Conservation (phyloP, 371 early-diverging fungal species). For the Massospora cicadina region DNA sequence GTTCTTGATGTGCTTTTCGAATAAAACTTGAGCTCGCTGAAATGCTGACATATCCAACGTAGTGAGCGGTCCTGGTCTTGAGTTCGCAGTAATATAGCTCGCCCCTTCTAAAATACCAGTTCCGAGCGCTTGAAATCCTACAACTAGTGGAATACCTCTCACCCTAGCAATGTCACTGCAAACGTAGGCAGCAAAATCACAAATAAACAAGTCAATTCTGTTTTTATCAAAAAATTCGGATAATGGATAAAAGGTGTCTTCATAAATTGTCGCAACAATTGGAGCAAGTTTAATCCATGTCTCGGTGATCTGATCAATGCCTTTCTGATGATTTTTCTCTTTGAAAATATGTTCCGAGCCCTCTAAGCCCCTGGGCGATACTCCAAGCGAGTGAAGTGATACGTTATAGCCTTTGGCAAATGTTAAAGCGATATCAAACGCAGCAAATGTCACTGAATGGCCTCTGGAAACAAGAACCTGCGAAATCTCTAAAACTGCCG, state of each 20-base stretch:
- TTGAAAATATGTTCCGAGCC: not conserved
- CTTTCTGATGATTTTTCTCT: not conserved
- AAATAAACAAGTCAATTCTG: not conserved
- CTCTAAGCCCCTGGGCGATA: not conserved
- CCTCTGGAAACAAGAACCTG: not conserved
- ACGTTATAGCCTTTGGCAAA: not conserved
- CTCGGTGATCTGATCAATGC: too few relatives aligned
- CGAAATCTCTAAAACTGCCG: not conserved
- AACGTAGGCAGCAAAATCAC: not conserved
- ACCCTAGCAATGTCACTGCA: not conserved
- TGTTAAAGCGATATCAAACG: not conserved
- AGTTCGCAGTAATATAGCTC: not conserved
- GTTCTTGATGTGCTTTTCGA: not conserved
- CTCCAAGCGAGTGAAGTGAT: not conserved
- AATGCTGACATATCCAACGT: not conserved
- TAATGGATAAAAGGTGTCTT: not conserved
- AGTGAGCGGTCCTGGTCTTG: not conserved
- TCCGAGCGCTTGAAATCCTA: not conserved
- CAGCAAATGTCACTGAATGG: not conserved
- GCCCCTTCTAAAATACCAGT: not conserved
- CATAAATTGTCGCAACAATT: not conserved
- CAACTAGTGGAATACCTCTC: not conserved
- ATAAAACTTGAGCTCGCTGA: not conserved
- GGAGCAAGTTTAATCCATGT: not conserved
- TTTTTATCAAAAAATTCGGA: not conserved